Percentiles rank a stretch among this genome's conserved stretches.
Conservation (phyloP, 2,329 filamentous ascomycete species). For the Colletotrichum aenigma region DNA sequence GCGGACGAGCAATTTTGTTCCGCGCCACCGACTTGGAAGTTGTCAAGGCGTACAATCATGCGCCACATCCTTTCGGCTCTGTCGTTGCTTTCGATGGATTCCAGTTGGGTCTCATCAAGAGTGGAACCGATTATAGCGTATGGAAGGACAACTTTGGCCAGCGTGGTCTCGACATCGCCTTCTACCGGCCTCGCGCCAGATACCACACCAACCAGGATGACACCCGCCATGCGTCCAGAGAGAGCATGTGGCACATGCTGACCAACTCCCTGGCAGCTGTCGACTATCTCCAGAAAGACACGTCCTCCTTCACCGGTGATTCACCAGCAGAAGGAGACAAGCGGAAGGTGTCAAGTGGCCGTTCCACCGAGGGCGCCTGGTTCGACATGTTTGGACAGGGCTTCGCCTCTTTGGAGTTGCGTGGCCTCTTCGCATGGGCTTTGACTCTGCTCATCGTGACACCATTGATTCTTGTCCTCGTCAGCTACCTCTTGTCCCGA, state of each 20-base stretch:
- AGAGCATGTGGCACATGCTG: constrained; percentile 92
- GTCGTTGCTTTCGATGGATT: constrained; percentile 87
- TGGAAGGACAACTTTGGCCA: constrained; percentile 76
- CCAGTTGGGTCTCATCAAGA: constrained; percentile 76
- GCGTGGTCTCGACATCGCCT: constrained; percentile 89
- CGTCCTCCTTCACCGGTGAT: constrained; percentile 67
- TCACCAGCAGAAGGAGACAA: constrained; percentile 56
- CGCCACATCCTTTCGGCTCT: constrained; percentile 79
- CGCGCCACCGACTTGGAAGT: constrained; percentile 87
- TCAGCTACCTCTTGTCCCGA: constrained; percentile 72
- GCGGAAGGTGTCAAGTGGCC: constrained; percentile 69
- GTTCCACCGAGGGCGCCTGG: constrained; percentile 78
- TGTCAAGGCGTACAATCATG: constrained; percentile 75
- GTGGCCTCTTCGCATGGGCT: constrained; percentile 87
- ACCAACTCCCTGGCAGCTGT: constrained; percentile 80
- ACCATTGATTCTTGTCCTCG: constrained; percentile 72
- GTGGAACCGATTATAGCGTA: constrained; percentile 88
- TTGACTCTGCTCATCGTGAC: constrained; percentile 81
- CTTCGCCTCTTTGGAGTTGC: constrained; percentile 80
- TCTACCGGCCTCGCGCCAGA: constrained; percentile 81
- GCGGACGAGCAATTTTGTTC: constrained; percentile 86
- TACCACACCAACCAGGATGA: constrained; percentile 96
- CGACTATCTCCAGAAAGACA: constrained; percentile 71
- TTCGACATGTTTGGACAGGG: constrained; percentile 87
- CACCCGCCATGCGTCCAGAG: constrained; percentile 73